Evolutionary conservation across 2,329 filamentous ascomycete genomes (phyloP), one percentile per base, ranked within the genome.

Genomic region (Pseudogymnoascus sp.): DNA sequence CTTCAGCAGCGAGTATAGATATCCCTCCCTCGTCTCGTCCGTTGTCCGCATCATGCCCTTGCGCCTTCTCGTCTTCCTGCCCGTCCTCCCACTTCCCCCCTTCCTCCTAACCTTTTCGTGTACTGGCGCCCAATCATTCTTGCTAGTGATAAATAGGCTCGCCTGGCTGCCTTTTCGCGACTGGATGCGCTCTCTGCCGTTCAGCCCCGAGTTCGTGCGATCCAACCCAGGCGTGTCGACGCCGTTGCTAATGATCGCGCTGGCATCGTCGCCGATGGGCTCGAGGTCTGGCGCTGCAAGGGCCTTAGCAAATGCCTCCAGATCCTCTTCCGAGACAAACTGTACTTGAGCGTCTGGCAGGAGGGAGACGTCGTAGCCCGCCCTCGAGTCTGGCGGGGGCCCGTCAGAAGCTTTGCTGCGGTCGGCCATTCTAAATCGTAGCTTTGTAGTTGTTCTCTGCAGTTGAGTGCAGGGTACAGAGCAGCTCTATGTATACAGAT

Each of bases 101-200:
- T 41, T 62, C 30, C 62, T 62, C 18, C 76, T 71, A 20, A 92
- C 80, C 62, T 82, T 86, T 71, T 93, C 84, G 67, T 89, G 87
- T 11, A 97, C 84, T 0, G 94, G 94, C 14, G 90, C 87, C 94
- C 94, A 99, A 77, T 99, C 94, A 73, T 96, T 96, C 71, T 95
- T 85, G 39, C 94, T 93, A 3, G 90, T 89, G 68, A 97, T 90
- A 71, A 92, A 91, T 28, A 72, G 57, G 39, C 65, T 68, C 37
- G 66, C 62, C 38, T 66, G 58, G 15, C 64, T 68, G 30, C 60
- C 36, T 39, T 35, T 58, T 38, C 57, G 33, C 11, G 57, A 37
- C 25, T 58, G 57, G 11, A 20, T 15, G 11, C 33, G 38, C 14
- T 58, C 57, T 22, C 6, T 38, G 2, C 20, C 38, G 20, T 9